Percentiles rank a stretch among this genome's conserved stretches.
phyloP scores from a whole-genome alignment of 2,329 filamentous ascomycete genomes.

The Monilinia vaccinii-corymbosi region DNA sequence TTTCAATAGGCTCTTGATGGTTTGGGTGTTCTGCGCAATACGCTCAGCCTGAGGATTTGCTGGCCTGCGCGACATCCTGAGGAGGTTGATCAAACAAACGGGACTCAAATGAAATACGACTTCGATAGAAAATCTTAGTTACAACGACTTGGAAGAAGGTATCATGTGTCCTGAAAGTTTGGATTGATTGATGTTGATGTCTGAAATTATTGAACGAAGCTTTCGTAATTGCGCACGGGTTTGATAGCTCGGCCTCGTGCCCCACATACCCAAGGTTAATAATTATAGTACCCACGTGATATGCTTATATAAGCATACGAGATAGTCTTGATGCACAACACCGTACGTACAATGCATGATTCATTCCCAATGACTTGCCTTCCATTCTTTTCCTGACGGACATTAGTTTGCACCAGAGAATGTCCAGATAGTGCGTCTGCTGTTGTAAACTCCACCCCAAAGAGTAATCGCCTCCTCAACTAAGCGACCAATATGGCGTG shows the following conservation, averaged over 20 bases:
- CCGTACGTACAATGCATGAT: too few relatives aligned
- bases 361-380: too few relatives aligned
- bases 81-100: not conserved
- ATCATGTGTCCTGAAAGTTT: not conserved
- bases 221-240: constrained; percentile 1
- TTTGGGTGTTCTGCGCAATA: constrained; percentile 85
- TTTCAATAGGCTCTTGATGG: constrained; percentile 91
- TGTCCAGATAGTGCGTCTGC: too few relatives aligned
- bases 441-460: too few relatives aligned
- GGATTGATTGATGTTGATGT: too few relatives aligned
- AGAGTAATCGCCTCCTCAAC: too few relatives aligned
- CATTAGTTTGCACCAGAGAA: too few relatives aligned
- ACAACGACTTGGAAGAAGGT: not conserved
- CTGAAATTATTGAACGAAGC: not conserved
- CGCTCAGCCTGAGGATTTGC: constrained; percentile 74
- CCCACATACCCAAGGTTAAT: too few relatives aligned
- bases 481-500: too few relatives aligned
- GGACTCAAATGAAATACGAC: not conserved
- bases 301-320: too few relatives aligned
- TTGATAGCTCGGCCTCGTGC: not conserved
- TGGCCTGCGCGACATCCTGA: constrained; percentile 72
- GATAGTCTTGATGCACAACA: too few relatives aligned
- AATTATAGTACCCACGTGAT: not conserved
- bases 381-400: too few relatives aligned
- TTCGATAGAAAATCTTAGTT: not conserved